Base-by-base conservation (phyloP, 768 basidiomycete species). In the Lentinula sp. region DNA sequence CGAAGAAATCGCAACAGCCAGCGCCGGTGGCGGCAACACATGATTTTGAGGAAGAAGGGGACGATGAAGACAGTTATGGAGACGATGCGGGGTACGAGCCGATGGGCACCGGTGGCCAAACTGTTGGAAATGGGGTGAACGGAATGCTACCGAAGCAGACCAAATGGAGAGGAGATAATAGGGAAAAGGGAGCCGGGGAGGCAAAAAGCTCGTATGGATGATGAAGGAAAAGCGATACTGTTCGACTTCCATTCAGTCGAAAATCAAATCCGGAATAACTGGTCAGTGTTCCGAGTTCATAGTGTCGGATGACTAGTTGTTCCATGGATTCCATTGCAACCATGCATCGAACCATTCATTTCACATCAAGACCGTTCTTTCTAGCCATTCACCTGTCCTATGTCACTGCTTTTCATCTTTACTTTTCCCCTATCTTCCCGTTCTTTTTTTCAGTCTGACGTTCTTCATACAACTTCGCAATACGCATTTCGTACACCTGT, bases 1-100 rank as follows among this genome's bases (percentile, higher is more conserved):
- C 53, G 18, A 39, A 16, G 32, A 54, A 37, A 39, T 35, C 53
- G 53, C 50, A 52, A 13, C 53, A 36, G 36, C 18, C 53, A 37
- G 53, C 53, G 35, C n/a, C 53, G 9, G 53, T 39, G 36, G 10
- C 53, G n/a, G 18, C 35, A 5, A 15, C 16, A 8, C 53, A 35
- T 20, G 56, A 35, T 57, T 70, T 43, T 65, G 66, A 64, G 66
- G 66, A 61, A 70, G 70, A 50, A 69, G 67, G 42, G 63, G 54
- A 66, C 60, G 70, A 73, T 64, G 72, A 65, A 12, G 56, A 36
- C 13, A 42, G 28, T 39, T 18, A 20, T 65, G 72, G 61, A 64
- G 69, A 66, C 61, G 73, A 75, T 58, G 69, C 62, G 43, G 74
- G 64, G 62, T 66, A 59, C 59, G 73, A 63, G 59, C 59, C 52